Evolutionary conservation across 495 filamentous ascomycete species (phyloP).

Genomic region (Aspergillus sclerotioniger): DNA sequence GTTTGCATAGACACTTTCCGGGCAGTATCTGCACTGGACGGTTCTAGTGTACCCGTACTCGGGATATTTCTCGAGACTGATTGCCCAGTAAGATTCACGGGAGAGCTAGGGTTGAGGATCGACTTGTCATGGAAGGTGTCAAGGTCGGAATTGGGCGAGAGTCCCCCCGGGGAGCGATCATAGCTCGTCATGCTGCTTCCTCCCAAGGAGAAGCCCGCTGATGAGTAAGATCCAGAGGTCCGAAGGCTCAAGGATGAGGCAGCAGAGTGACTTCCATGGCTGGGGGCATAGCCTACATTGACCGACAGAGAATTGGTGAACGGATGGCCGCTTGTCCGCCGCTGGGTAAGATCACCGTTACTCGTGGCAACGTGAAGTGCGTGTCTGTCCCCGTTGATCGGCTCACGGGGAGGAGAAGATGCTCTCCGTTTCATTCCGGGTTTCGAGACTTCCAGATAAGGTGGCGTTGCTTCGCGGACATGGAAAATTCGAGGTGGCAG

Average conservation of each 20-base stretch:
- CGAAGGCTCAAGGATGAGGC: slow-evolving; percentile 67
- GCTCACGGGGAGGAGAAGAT: slow-evolving; percentile 75
- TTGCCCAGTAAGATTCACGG: slow-evolving; percentile 40
- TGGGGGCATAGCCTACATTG: slow-evolving; percentile 54
- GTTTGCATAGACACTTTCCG: slow-evolving; percentile 46
- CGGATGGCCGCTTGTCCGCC: slow-evolving; percentile 59
- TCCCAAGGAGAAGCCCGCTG: slow-evolving; percentile 60
- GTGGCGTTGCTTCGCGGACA: slow-evolving; percentile 56
- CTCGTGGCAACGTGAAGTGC: slow-evolving; percentile 53
- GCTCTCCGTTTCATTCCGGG: slow-evolving; percentile 75
- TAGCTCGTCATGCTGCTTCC: slow-evolving; percentile 74
- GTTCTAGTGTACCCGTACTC: slow-evolving; percentile 27
- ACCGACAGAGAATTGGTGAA: slow-evolving; percentile 59
- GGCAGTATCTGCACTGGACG: slow-evolving; percentile 26
- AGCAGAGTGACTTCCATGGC: slow-evolving; percentile 69
- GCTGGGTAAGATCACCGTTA: slow-evolving; percentile 64
- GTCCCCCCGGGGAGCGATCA: slow-evolving; percentile 69
- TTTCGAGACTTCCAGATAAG: slow-evolving; percentile 38
- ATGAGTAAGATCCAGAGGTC: slow-evolving; percentile 70
- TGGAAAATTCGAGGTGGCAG: slow-evolving; percentile 55
- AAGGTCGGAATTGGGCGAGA: slow-evolving; percentile 64
- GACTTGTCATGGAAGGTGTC: slow-evolving; percentile 45
- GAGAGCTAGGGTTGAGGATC: slow-evolving; percentile 58
- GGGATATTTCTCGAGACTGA: slow-evolving; percentile 17
- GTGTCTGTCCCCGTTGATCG: slow-evolving; percentile 65